Percentiles rank a stretch among this genome's conserved stretches.
Evolutionary conservation across 2,329 filamentous ascomycete genomes (phyloP).

Genomic region (Talaromyces sp.): DNA sequence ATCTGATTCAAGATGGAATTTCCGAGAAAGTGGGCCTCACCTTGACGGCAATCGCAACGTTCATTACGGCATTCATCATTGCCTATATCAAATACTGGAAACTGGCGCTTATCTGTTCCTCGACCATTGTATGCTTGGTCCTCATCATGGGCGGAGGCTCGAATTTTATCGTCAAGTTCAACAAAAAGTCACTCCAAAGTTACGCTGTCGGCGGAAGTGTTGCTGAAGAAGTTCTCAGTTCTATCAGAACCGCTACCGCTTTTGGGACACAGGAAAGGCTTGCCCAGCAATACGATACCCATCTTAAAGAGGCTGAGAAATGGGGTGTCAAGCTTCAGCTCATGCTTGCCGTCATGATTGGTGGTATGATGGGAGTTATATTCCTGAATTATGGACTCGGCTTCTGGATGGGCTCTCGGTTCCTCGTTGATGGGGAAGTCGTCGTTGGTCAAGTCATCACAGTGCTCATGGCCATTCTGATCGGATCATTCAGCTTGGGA

Average conservation of each 20-base stretch:
- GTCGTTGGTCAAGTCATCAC: conserved; percentile 21
- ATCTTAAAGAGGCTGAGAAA: conserved; percentile 58
- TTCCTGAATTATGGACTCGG: conserved; percentile 82
- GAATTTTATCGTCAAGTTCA: conserved; percentile 2
- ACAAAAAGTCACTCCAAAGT: conserved; percentile 57
- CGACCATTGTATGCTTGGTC: not conserved
- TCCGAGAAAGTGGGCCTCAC: conserved; percentile 14
- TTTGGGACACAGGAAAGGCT: conserved; percentile 91
- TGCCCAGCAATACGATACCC: conserved; percentile 74
- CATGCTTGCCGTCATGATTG: conserved; percentile 70
- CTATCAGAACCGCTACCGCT: conserved; percentile 82
- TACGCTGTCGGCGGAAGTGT: conserved; percentile 82
- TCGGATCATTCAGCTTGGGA: conserved; percentile 32
- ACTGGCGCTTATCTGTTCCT: conserved; percentile 23
- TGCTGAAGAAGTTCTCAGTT: conserved; percentile 90
- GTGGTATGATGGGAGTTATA: conserved; percentile 73
- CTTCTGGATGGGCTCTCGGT: conserved; percentile 76
- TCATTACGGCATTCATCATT: conserved; percentile 43
- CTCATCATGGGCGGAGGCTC: not conserved
- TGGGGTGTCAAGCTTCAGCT: conserved; percentile 72
- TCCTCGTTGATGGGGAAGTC: conserved; percentile 55
- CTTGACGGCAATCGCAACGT: conserved; percentile 17
- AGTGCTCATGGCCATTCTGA: conserved; percentile 25
- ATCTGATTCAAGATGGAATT: conserved; percentile 37
- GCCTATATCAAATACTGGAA: conserved; percentile 42